A percentile compares a stretch with the other conserved stretches of the same genome.
Conservation (phyloP, 2,329 filamentous ascomycete species). For the Curvularia lunata region DNA sequence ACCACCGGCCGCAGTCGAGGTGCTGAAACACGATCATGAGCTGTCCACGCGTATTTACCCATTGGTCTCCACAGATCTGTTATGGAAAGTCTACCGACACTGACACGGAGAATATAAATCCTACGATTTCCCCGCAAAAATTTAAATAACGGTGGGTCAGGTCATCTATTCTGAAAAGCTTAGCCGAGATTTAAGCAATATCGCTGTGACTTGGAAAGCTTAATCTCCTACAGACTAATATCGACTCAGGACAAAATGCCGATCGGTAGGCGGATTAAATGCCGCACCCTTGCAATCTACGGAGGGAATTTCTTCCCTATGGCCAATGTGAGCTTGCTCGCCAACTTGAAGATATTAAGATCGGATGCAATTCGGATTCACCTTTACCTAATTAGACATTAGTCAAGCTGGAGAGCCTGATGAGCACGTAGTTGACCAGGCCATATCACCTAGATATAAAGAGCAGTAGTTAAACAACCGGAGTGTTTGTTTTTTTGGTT, state of each 20-base stretch:
- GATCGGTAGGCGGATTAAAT: background rate
- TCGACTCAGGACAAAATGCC: background rate
- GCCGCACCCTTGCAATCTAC: background rate
- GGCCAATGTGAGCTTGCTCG: background rate
- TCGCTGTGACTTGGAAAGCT: background rate
- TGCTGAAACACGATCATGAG: background rate
- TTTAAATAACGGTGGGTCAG: background rate
- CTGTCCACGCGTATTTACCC: background rate
- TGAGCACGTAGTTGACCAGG: background rate
- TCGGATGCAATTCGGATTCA: background rate
- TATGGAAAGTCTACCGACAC: background rate
- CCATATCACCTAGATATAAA: background rate
- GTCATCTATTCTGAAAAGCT: background rate
- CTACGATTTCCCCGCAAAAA: background rate
- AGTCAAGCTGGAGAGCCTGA: no score
- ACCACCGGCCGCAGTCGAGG: background rate
- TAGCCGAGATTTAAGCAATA: background rate
- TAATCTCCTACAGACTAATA: background rate
- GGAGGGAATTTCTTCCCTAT: background rate
- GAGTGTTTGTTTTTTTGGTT: background rate
- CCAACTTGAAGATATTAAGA: background rate
- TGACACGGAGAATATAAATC: background rate
- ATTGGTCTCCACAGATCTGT: background rate
- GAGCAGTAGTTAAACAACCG: background rate
- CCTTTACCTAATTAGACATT: no score